Conservation (phyloP, 2,329 filamentous ascomycete genomes). For the Lomentospora prolificans region DNA sequence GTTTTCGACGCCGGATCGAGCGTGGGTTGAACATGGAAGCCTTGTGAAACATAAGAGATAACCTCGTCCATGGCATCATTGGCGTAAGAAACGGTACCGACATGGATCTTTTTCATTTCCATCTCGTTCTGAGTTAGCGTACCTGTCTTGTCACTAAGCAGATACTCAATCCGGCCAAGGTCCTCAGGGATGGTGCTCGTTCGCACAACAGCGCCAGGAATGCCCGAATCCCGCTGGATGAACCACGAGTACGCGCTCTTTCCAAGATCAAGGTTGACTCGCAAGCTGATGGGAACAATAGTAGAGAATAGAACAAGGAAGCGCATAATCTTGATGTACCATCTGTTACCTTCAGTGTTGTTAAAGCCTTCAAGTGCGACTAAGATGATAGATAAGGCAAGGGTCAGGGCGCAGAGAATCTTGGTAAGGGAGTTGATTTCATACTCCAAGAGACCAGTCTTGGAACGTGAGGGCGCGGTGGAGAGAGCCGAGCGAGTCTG, state of each 20-base stretch:
- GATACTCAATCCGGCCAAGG: slow-evolving; percentile 87
- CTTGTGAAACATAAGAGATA: slow-evolving; percentile 71
- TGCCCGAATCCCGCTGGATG: slow-evolving; percentile 83
- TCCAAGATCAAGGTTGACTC: slow-evolving; percentile 93
- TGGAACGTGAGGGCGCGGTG: slow-evolving; percentile 83
- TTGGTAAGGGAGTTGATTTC: slow-evolving; percentile 98
- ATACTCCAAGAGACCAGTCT: slow-evolving; percentile 84
- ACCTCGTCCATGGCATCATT: slow-evolving; percentile 99
- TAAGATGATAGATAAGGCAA: slow-evolving; percentile 76
- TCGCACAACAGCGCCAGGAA: slow-evolving; percentile 83
- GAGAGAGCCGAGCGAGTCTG: slow-evolving; percentile 92
- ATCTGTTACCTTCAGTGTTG: slow-evolving; percentile 54
- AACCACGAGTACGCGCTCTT: slow-evolving; percentile 95
- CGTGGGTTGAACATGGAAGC: slow-evolving; percentile 52
- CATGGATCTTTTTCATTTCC: slow-evolving; percentile 98
- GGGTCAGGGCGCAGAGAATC: slow-evolving; percentile 81
- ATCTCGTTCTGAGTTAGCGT: slow-evolving; percentile 96
- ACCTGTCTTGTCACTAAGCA: slow-evolving; percentile 96
- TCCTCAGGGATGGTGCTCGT: slow-evolving; percentile 98
- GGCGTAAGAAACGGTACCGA: slow-evolving; percentile 95
- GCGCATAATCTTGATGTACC: slow-evolving; percentile 98
- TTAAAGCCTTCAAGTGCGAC: slow-evolving; percentile 81
- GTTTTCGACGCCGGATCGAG: slow-evolving; percentile 32
- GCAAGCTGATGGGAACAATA: slow-evolving; percentile 92
- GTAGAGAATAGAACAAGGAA: slow-evolving; percentile 98